Evolutionary conservation across 2,329 filamentous ascomycete genomes (phyloP).

Genomic region (Cladosporium austrohemisphaericum): DNA sequence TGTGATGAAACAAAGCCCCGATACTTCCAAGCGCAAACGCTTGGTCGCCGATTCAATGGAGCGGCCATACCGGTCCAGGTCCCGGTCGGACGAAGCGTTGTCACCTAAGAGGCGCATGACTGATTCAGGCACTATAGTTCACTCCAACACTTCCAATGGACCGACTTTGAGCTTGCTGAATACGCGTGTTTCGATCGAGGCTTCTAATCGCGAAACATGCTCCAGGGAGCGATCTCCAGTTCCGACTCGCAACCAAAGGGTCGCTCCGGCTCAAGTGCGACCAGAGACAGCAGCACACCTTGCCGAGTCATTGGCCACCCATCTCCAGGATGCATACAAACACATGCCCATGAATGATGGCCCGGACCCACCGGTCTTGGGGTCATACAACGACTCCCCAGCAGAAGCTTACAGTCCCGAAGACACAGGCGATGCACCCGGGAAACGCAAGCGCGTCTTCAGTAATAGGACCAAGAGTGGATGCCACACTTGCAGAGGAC

Average conservation of each 20-base stretch:
- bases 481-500: conserved; percentile 82
- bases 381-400: not conserved
- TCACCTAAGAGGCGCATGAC: conserved; percentile 14
- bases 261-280: conserved; percentile 9
- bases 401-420: conserved; percentile 2
- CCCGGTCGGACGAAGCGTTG: not conserved
- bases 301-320: conserved; percentile 13
- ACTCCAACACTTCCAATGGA: conserved; percentile 1
- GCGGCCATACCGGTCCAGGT: not conserved
- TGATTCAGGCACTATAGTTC: not conserved
- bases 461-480: conserved; percentile 95
- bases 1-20: conserved; percentile 10
- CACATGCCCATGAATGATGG: not conserved
- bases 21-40: conserved; percentile 12
- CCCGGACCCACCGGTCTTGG: not conserved
- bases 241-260: conserved; percentile 10
- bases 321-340: conserved; percentile 3
- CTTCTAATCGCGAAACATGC: not conserved
- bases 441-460: conserved; percentile 75
- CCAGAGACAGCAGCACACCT: conserved; percentile 14
- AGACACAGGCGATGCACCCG: conserved; percentile 4
- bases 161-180: not conserved
- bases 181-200: not conserved
- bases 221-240: conserved; percentile 13
- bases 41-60: conserved; percentile 1